A percentile compares a stretch with the other conserved stretches of the same genome.
These are phyloP conservation scores for Fusarium bactridioides DNA, from an alignment of 2,329 filamentous ascomycete genomes.

Conservation along the genomic window DNA sequence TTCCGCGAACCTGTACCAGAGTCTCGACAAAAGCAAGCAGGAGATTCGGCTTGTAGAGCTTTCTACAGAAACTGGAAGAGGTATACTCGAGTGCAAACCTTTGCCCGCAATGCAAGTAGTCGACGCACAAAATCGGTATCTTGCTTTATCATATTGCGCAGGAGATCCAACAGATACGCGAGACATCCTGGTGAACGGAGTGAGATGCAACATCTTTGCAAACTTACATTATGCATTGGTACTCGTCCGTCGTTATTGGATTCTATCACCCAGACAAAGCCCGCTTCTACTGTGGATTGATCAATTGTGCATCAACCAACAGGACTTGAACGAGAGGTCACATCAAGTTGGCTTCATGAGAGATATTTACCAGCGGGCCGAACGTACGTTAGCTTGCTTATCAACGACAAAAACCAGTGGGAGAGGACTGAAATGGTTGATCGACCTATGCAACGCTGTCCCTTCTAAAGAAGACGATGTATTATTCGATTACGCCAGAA, in stretches of 20 bases:
- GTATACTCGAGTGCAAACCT: accelerated
- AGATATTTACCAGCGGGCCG: accelerated
- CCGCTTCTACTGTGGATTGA: not conserved
- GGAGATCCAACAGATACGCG: not conserved
- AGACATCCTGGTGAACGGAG: accelerated
- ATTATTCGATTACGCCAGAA: too few relatives aligned
- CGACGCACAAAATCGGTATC: not conserved
- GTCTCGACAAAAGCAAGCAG: accelerated
- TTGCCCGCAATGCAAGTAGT: accelerated
- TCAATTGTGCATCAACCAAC: not conserved
- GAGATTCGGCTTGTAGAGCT: not conserved
- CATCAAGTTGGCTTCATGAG: not conserved
- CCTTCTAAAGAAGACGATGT: not conserved
- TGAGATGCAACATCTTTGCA: accelerated
- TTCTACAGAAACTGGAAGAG: not conserved
- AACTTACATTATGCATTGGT: accelerated
- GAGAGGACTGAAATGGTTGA: not conserved
- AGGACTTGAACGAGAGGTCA: accelerated
- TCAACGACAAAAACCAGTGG: accelerated
- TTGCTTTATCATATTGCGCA: accelerated
- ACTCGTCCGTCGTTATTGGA: accelerated
- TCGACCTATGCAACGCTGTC: accelerated
- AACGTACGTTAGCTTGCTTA: accelerated
- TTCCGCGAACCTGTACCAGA: accelerated
- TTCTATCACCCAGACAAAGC: accelerated